Evolutionary conservation across 768 basidiomycete genomes (phyloP), one percentile per base, ranked within the genome.

Genomic region (Polyporus arcularius): DNA sequence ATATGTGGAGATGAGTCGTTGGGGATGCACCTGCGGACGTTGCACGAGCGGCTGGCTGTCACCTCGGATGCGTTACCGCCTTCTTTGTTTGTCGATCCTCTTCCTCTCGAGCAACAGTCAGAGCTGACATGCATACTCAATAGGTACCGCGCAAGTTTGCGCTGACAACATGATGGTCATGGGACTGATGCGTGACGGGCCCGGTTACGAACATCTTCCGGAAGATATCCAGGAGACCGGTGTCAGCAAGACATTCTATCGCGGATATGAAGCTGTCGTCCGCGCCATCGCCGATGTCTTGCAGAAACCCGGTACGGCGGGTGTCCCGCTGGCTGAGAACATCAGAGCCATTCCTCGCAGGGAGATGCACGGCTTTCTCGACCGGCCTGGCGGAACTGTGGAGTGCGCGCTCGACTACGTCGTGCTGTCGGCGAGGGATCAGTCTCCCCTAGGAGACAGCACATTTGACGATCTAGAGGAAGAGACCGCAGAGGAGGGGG

Each of bases 11-110:
- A 21, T 12, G 5, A 42, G 48, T 5, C 31, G 45, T 3, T 60
- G 16, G 31, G 62, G 65, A 21, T 66, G 65, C 16, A 60, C 62
- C 5, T 66, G 65, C 35, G 48, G 39, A 2, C 38, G 35, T 11
- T 66, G 65, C 31, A 50, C 52, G 1, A 53, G 60, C 16, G 65
- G 64, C 5, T 65, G 65, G 57, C 46, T 65, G 14, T 62, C 57
- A 2, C 54, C 61, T 16, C 32, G 58, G 31, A 65, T 65, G 61
- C 64, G 55, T 1, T 65, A 50, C 46, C 41, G 61, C 28, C 39
- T 62, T 35, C 31, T 40, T 4, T 40, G 64, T 45, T 21, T 8
- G 64, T 62, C 18, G 4, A 26, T 21, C 16, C 32, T 21, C 6
- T 10, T 21, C 18, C 11, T 6, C 7, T 35, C 35, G 7, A 35